Conservation (phyloP, 2,329 filamentous ascomycete genomes). For the Acrodontium crateriforme region DNA sequence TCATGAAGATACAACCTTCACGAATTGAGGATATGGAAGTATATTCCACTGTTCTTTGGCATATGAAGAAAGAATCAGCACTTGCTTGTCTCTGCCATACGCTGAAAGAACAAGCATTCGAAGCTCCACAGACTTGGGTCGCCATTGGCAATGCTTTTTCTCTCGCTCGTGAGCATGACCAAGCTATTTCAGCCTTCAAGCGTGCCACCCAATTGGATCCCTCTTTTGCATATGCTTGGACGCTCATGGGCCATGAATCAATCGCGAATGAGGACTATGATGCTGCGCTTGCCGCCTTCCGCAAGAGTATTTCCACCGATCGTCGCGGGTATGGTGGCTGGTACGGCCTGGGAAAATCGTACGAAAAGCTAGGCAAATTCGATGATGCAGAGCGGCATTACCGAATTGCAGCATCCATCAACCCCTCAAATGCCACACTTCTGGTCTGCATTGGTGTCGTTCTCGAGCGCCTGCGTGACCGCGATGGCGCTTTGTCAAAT, state of each 20-base stretch:
- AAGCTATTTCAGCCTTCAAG: conserved; percentile 88
- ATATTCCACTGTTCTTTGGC: conserved; percentile 98
- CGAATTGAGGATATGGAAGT: conserved; percentile 92
- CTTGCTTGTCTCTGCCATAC: conserved; percentile 86
- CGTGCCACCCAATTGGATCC: conserved; percentile 82
- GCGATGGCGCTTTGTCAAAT: conserved; percentile 61
- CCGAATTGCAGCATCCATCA: conserved; percentile 73
- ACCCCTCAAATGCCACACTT: conserved; percentile 83
- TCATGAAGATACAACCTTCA: conserved; percentile 67
- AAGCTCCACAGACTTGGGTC: conserved; percentile 92
- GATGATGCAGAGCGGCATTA: conserved; percentile 89
- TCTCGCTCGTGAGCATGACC: conserved; percentile 79
- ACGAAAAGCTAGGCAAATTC: conserved; percentile 34
- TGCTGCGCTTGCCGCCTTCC: conserved; percentile 78
- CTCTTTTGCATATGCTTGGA: conserved; percentile 89
- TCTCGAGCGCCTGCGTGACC: conserved; percentile 76
- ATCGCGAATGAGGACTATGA: conserved; percentile 95
- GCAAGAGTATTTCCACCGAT: conserved; percentile 73
- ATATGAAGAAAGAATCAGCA: conserved; percentile 81
- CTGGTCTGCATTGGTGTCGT: conserved; percentile 82
- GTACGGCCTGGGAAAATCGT: conserved; percentile 68
- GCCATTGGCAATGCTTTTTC: conserved; percentile 92
- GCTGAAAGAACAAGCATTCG: conserved; percentile 70
- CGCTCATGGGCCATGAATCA: conserved; percentile 89
- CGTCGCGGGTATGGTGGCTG: conserved; percentile 94